Percentiles rank a stretch among this genome's conserved stretches.
phyloP scores from a whole-genome alignment of 1,139 yeast species.

The Zhuliangozyma blackwelliae region DNA sequence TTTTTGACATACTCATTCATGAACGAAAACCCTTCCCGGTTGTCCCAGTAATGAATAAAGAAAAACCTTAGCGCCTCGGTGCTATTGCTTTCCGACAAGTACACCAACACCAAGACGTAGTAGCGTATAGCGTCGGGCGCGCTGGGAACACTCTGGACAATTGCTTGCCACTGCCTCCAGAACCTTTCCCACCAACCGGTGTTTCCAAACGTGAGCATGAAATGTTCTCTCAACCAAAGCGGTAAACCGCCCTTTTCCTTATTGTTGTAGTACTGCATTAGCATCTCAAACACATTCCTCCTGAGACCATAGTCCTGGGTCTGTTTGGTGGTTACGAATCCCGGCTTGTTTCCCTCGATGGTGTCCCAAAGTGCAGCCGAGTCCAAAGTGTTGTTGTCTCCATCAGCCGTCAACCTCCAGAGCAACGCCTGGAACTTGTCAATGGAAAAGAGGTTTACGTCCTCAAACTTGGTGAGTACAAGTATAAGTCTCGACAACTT shows the following conservation, averaged over 20 bases:
- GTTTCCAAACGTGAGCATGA: constrained; percentile 37
- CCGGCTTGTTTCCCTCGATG: constrained; percentile 6
- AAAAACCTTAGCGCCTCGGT: constrained; percentile 26
- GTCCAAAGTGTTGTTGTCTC: constrained; percentile 5
- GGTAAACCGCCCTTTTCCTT: constrained; percentile 9
- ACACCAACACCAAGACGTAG: constrained; percentile 37
- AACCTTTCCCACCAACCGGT: constrained; percentile 35
- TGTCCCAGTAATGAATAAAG: constrained; percentile 29
- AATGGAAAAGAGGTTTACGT: constrained; percentile 21
- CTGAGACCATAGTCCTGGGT: neutral
- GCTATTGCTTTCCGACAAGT: constrained; percentile 29
- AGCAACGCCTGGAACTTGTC: constrained; percentile 33
- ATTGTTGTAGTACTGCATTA: neutral
- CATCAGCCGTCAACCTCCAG: constrained; percentile 24
- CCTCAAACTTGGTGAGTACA: constrained; percentile 21
- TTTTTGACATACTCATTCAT: constrained; percentile 17
- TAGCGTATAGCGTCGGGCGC: constrained; percentile 11
- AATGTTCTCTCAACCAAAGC: constrained; percentile 25
- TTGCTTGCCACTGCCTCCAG: constrained; percentile 38
- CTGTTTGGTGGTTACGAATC: neutral
- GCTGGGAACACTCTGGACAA: constrained; percentile 5
- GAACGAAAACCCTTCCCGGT: constrained; percentile 21
- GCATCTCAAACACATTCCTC: neutral
- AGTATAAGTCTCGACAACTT: constrained; percentile 26
- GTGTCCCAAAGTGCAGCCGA: constrained; percentile 6